phyloP scores from a whole-genome alignment of 345 rosid species.

The Linum lewisii region DNA sequence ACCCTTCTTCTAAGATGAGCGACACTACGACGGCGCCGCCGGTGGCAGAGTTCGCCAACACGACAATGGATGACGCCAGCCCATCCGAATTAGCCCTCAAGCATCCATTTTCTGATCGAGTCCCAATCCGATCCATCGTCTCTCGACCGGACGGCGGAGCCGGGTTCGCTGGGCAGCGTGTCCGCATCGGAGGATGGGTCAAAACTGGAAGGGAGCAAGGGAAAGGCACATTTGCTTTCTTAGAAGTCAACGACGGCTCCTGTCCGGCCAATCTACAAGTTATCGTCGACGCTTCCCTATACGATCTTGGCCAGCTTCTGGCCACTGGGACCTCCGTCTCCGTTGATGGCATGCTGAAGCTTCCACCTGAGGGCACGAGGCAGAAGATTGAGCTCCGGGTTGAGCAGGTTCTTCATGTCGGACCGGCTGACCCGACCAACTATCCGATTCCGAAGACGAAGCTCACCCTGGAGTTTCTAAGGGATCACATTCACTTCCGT shows the following conservation, averaged over 20 bases:
- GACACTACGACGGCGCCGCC: background rate
- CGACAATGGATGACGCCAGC: background rate
- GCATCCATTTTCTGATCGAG: background rate
- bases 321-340: background rate
- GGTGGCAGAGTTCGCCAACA: background rate
- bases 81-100: background rate
- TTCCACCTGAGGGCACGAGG: background rate
- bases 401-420: slow-evolving; percentile 1
- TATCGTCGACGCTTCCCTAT: background rate
- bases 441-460: background rate
- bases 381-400: slow-evolving; percentile 2
- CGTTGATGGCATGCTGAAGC: background rate
- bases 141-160: background rate
- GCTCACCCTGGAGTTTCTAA: background rate
- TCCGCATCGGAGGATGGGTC: background rate
- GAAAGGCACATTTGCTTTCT: background rate
- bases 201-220: slow-evolving; percentile 1
- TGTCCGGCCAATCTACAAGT: background rate
- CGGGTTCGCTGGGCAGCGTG: background rate
- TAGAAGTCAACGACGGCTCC: slow-evolving; percentile 5
- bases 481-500: background rate
- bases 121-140: background rate
- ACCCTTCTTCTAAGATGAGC: too few species aligned
- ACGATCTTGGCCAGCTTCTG: background rate
- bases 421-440: background rate